phyloP scores from a whole-genome alignment of 2,329 filamentous ascomycete species.

The Simplicillium aogashimaense region DNA sequence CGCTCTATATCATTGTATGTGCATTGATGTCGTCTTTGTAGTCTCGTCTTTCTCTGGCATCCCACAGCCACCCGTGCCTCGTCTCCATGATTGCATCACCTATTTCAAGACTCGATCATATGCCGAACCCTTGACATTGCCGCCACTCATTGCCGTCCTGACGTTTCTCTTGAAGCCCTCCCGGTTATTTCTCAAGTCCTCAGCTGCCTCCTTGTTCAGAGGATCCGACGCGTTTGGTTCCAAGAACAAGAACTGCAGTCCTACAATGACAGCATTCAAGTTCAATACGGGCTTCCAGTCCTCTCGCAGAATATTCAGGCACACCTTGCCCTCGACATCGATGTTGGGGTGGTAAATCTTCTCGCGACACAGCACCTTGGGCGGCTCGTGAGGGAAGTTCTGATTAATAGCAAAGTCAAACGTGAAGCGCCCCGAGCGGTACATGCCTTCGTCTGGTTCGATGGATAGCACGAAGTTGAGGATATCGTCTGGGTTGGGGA shows the following conservation, averaged over 20 bases:
- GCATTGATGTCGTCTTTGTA: neutral
- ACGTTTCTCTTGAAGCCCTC: slow-evolving; percentile 92
- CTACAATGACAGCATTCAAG: slow-evolving; percentile 91
- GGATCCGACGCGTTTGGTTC: slow-evolving; percentile 96
- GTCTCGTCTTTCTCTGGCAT: slow-evolving; percentile 1
- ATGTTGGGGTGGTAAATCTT: slow-evolving; percentile 99
- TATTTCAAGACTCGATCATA: slow-evolving; percentile 76
- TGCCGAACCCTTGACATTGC: slow-evolving; percentile 56
- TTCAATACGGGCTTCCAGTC: slow-evolving; percentile 99
- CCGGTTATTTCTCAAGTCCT: slow-evolving; percentile 76
- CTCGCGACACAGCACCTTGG: slow-evolving; percentile 92
- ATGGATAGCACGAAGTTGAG: slow-evolving; percentile 76
- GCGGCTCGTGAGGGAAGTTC: slow-evolving; percentile 93
- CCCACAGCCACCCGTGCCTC: slow-evolving; percentile 3
- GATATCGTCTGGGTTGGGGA: slow-evolving; percentile 76
- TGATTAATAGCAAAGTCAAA: slow-evolving; percentile 91
- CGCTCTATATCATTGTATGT: too few relatives aligned
- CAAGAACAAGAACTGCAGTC: slow-evolving; percentile 93
- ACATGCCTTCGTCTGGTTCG: slow-evolving; percentile 77
- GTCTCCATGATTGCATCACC: slow-evolving; percentile 3
- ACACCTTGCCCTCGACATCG: slow-evolving; percentile 94
- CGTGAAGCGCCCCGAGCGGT: slow-evolving; percentile 77
- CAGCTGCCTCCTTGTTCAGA: slow-evolving; percentile 96
- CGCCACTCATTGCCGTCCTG: slow-evolving; percentile 71
- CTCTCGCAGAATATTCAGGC: slow-evolving; percentile 91